Evolutionary conservation across 208 protist genomes (phyloP), one percentile per base, ranked within the genome.

Genomic region (Leishmania gerbilli): DNA sequence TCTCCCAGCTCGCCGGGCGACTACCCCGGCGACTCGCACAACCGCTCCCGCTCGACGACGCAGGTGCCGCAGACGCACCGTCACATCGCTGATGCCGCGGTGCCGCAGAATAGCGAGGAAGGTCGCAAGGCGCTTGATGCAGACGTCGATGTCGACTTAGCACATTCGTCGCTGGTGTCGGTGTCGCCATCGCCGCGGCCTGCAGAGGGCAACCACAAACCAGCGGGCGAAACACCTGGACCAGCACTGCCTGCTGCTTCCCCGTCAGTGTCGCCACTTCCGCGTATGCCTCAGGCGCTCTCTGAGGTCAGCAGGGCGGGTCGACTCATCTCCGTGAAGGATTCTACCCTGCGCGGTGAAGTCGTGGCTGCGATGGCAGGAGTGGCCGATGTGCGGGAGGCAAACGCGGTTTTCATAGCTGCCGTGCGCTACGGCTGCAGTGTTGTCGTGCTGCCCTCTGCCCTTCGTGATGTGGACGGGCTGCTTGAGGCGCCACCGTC

Each of bases 341-440:
- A 82, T 34, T 88, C 89, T 47, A 71, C 83, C 3, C 72, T 93
- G 42, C 76, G 89, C 49, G 92, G 91, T 37, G 87, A 94, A 65
- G 88, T 94, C 27, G 88, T 89, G 56, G 84, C 85, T 37, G 90
- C 90, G 15, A 71, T 93, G 24, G 84, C 87, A 8, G 89, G 88
- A 11, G 82, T 71, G 3, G 87, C 85, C 19, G 84, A 90, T 27
- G 71, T 80, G 49, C 71, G 79, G 17, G 92, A 95, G 77, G 90
- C 86, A 9, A 93, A 93, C 85, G 83, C 87, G 62, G 69, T 93
- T 24, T 71, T 97, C 31, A 74, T 93, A 31, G 91, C 94, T 1
- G 88, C 92, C 21, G 82, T 83, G 21, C 80, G 85, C 60, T 95
- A 96, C 76, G 89, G 90, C 67, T 94, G 91, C 79, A 83, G 79